phyloP scores from a whole-genome alignment of 1,139 yeast genomes.

The Yamadazyma dushanensis region DNA sequence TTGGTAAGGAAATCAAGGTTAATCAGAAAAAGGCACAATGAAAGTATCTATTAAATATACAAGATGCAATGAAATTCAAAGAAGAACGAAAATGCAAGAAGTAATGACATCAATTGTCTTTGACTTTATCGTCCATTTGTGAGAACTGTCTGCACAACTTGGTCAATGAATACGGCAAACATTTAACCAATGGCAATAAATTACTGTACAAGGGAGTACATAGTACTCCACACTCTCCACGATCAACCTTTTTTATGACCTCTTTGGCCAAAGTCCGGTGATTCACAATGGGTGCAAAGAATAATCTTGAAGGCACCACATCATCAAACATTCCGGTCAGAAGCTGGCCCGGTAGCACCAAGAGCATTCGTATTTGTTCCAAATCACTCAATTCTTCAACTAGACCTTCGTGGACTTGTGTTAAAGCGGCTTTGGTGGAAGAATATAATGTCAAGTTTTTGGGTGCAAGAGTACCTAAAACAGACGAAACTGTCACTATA shows the following conservation, averaged over 20 bases:
- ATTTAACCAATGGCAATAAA: slow-evolving; percentile 52
- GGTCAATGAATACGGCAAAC: slow-evolving; percentile 52
- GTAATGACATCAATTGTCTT: slow-evolving; percentile 6
- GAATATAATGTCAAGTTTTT: slow-evolving; percentile 63
- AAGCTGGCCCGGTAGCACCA: slow-evolving; percentile 69
- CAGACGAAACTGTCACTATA: slow-evolving; percentile 65
- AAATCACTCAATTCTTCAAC: slow-evolving; percentile 43
- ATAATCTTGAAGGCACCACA: slow-evolving; percentile 54
- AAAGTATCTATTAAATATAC: not conserved
- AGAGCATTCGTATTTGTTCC: slow-evolving; percentile 37
- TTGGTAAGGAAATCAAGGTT: slow-evolving; percentile 29
- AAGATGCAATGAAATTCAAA: too few species aligned
- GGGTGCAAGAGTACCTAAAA: slow-evolving; percentile 73
- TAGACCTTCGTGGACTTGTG: slow-evolving; percentile 60
- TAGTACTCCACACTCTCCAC: slow-evolving; percentile 55
- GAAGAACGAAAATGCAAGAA: too few species aligned
- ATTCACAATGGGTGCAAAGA: slow-evolving; percentile 64
- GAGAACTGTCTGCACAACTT: slow-evolving; percentile 49
- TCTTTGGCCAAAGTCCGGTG: slow-evolving; percentile 40
- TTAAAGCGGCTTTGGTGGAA: slow-evolving; percentile 63
- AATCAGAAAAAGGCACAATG: slow-evolving; percentile 18
- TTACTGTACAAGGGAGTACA: slow-evolving; percentile 62
- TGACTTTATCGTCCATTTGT: slow-evolving; percentile 48
- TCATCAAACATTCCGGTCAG: slow-evolving; percentile 63
- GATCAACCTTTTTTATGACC: slow-evolving; percentile 40